Conservation (phyloP, 2,329 filamentous ascomycete genomes). For the Fusarium poae region DNA sequence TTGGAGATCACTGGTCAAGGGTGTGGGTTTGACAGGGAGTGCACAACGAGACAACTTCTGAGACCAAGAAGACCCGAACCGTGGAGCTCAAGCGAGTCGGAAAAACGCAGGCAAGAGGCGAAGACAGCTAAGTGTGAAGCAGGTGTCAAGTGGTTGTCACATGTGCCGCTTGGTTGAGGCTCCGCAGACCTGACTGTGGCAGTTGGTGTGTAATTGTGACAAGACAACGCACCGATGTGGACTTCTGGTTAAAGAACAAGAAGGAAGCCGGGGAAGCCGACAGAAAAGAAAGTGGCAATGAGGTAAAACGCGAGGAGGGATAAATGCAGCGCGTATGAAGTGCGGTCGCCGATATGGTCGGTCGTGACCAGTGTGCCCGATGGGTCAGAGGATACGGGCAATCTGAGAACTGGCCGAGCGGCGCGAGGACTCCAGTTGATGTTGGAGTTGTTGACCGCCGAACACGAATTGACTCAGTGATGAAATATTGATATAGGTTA, state of each 20-base stretch:
- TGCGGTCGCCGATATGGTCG: constrained; percentile 45
- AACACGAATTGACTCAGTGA: constrained; percentile 4
- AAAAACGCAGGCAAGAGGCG: constrained; percentile 24
- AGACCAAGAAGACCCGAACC: constrained; percentile 7
- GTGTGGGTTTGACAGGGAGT: constrained; percentile 35
- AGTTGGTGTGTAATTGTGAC: constrained; percentile 29
- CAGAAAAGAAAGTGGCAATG: constrained; percentile 29
- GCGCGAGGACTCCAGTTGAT: constrained; percentile 17
- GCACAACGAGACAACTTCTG: constrained; percentile 22
- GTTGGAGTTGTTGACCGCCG: constrained; percentile 6
- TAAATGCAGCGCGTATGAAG: constrained; percentile 40
- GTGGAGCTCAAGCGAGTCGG: constrained; percentile 24
- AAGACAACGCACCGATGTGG: constrained; percentile 26
- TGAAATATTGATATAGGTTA: constrained; percentile 6
- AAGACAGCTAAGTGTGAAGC: constrained; percentile 29
- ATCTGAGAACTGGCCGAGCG: constrained; percentile 9
- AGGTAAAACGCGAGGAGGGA: constrained; percentile 23
- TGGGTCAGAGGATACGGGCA: constrained; percentile 19
- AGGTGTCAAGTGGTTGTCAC: constrained; percentile 37
- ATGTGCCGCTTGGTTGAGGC: constrained; percentile 37
- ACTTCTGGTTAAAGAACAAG: constrained; percentile 27
- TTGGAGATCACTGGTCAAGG: constrained; percentile 30
- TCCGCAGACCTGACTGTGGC: constrained; percentile 32
- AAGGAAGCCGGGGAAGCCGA: constrained; percentile 8
- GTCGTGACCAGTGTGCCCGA: constrained; percentile 28